phyloP scores from a whole-genome alignment of 768 basidiomycete species.

The Boletus rubroflammeus region DNA sequence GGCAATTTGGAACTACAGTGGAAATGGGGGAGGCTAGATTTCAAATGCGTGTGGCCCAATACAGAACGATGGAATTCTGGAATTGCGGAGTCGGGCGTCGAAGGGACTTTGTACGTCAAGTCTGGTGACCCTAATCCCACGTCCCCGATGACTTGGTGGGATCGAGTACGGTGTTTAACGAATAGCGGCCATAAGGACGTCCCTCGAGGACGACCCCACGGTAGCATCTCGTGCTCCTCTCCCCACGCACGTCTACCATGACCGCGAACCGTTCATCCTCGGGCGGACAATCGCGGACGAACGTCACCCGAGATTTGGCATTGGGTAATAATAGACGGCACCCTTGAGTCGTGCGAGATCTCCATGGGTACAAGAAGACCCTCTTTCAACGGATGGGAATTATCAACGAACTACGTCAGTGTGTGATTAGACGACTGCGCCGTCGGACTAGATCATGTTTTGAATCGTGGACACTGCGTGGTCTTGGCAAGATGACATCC shows the following conservation, averaged over 20 bases:
- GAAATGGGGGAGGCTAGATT: not conserved
- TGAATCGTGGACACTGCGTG: not conserved
- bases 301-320: not conserved
- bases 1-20: conserved; percentile 1
- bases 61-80: not conserved
- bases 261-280: not conserved
- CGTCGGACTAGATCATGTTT: not conserved
- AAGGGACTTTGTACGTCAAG: not conserved
- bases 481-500: not conserved
- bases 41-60: not conserved
- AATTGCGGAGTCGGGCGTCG: not conserved
- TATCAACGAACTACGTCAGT: not conserved
- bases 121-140: not conserved
- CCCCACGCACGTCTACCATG: not conserved
- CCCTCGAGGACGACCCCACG: not conserved
- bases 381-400: not conserved
- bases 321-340: not conserved
- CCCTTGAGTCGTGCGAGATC: conserved; percentile 3
- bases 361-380: not conserved
- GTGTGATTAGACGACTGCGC: not conserved
- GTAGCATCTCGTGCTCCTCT: not conserved
- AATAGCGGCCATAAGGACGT: not conserved
- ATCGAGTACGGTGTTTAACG: not conserved
- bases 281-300: not conserved
- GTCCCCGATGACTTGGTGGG: not conserved